Percentiles rank a stretch among this genome's conserved stretches.
phyloP scores from a whole-genome alignment of 179 eudicot species.

The Drosera spatulata region DNA sequence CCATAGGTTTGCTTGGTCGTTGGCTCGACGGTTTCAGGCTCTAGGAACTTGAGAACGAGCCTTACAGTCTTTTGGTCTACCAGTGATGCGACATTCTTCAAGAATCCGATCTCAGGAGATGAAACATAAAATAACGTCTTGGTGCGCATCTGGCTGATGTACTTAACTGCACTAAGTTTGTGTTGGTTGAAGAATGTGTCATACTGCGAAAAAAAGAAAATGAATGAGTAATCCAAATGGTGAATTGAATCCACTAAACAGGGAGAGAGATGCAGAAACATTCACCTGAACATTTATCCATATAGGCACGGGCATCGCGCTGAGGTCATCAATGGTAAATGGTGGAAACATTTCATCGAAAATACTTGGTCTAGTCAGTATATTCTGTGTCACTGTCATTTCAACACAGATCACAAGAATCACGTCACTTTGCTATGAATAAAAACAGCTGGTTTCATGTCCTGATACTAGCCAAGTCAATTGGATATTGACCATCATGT shows the following conservation, averaged over 20 bases:
- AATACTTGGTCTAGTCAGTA: constrained; percentile 31
- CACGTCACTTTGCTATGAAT: not conserved
- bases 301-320: constrained; percentile 15
- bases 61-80: constrained; percentile 28
- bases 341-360: constrained; percentile 33
- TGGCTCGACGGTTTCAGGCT: constrained; percentile 48
- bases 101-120: constrained; percentile 78
- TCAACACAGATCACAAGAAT: constrained; percentile 2
- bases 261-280: not conserved
- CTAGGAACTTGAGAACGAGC: constrained; percentile 43
- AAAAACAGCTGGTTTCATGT: no score
- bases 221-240: not conserved
- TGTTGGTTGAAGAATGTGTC: constrained; percentile 47
- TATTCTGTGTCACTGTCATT: constrained; percentile 44
- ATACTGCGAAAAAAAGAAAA: constrained; percentile 34
- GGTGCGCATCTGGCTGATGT: constrained; percentile 15
- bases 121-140: constrained; percentile 47
- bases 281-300: constrained; percentile 92
- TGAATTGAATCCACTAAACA: not conserved
- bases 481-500: no score
- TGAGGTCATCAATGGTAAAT: constrained; percentile 20
- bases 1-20: constrained; percentile 54
- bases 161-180: constrained; percentile 28
- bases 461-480: no score
- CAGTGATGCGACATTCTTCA: constrained; percentile 35